These are phyloP conservation scores for Auriscalpium orientale DNA, from an alignment of 768 basidiomycete genomes.

Conservation along the genomic window DNA sequence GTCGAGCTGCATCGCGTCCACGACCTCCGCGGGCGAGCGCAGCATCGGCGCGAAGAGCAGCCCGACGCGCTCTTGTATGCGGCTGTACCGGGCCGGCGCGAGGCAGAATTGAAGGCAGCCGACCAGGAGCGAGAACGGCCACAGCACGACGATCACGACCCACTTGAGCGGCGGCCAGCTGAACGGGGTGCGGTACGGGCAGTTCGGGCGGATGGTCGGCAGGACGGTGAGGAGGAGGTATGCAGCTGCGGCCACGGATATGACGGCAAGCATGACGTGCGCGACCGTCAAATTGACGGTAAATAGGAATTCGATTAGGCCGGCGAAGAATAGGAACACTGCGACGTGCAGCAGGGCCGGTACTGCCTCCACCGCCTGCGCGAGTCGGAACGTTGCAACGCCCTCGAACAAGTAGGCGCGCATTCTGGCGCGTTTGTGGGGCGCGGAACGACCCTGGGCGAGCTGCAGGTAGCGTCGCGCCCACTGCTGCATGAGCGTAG, in stretches of 20 bases:
- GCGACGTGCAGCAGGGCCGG: conserved; percentile 11
- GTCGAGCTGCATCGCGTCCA: not conserved
- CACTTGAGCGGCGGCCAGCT: not conserved
- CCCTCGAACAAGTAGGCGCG: conserved; percentile 6
- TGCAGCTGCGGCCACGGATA: not conserved
- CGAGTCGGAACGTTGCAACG: conserved; percentile 1
- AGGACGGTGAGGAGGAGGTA: conserved; percentile 9
- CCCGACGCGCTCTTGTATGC: not conserved
- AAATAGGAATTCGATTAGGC: conserved; percentile 8
- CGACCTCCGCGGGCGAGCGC: not conserved
- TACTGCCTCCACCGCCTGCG: conserved; percentile 9
- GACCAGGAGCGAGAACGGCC: not conserved
- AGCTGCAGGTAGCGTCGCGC: conserved; percentile 7
- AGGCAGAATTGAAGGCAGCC: not conserved
- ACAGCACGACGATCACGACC: not conserved
- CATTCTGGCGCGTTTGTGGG: conserved; percentile 8
- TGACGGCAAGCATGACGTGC: not conserved
- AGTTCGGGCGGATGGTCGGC: conserved; percentile 4
- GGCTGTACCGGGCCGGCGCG: not conserved
- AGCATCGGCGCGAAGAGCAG: not conserved
- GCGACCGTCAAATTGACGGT: conserved; percentile 5
- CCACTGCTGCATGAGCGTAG: conserved; percentile 10
- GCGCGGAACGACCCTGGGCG: conserved; percentile 3
- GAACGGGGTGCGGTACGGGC: conserved; percentile 12
- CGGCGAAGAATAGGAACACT: conserved; percentile 7